Evolutionary conservation across 495 filamentous ascomycete species (phyloP).

Genomic region (Xylaria venustula): DNA sequence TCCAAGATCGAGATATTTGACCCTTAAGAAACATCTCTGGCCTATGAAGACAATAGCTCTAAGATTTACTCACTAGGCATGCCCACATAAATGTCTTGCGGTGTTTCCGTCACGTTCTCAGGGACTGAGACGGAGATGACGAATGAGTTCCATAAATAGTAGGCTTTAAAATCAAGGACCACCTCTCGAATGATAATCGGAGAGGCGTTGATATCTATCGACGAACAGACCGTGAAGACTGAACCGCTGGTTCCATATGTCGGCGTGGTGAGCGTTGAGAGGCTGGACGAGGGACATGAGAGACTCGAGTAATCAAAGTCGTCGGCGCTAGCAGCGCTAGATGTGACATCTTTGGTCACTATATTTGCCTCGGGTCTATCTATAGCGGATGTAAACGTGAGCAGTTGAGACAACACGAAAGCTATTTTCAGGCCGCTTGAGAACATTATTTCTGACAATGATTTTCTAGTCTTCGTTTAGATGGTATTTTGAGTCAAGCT

Average conservation of each 20-base stretch:
- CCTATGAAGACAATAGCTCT: neutral
- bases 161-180: constrained; percentile 25
- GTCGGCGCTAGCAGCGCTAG: neutral
- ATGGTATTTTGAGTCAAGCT: neutral
- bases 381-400: neutral
- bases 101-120: constrained; percentile 24
- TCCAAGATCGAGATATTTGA: neutral
- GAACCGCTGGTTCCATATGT: constrained; percentile 27
- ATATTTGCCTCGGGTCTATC: neutral
- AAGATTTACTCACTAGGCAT: constrained; percentile 15
- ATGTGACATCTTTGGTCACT: neutral
- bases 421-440: neutral
- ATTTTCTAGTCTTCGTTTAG: neutral
- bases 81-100: constrained; percentile 18
- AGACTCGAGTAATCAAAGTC: constrained; percentile 1
- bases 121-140: constrained; percentile 22
- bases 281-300: neutral
- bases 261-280: constrained; percentile 20
- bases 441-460: neutral
- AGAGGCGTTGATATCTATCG: constrained; percentile 19
- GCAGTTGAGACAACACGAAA: neutral
- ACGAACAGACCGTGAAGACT: constrained; percentile 28
- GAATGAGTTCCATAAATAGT: constrained; percentile 28
- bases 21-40: too few species aligned
- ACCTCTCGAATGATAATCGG: constrained; percentile 12